phyloP scores from a whole-genome alignment of 2,329 filamentous ascomycete genomes.

The Claviceps quebecensis region DNA sequence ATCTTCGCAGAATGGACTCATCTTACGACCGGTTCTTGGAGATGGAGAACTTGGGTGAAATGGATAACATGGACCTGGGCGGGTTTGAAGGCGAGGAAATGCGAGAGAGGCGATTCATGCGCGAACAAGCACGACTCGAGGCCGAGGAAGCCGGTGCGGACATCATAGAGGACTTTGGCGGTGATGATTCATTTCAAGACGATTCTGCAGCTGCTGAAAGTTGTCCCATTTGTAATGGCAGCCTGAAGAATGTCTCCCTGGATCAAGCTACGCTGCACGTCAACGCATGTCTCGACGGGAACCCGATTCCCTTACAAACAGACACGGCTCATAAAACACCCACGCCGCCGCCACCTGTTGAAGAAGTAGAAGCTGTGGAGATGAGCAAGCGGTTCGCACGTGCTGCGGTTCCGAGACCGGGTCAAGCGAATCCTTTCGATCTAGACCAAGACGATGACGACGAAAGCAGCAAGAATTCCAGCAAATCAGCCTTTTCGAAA shows the following conservation, averaged over 20 bases:
- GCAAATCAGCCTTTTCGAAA: conserved; percentile 69
- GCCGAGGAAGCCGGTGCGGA: conserved; percentile 37
- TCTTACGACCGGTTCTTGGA: conserved; percentile 20
- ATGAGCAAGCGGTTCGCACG: conserved; percentile 48
- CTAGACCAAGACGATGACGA: conserved; percentile 24
- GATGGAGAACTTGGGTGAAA: conserved; percentile 20
- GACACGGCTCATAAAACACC: conserved; percentile 10
- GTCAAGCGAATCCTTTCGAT: conserved; percentile 66
- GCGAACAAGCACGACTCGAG: conserved; percentile 56
- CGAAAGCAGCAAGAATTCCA: conserved; percentile 16
- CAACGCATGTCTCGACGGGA: conserved; percentile 83
- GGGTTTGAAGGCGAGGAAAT: conserved; percentile 48
- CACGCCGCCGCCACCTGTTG: neutral
- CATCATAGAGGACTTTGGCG: conserved; percentile 21
- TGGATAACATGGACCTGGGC: conserved; percentile 44
- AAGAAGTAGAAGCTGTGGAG: conserved; percentile 23
- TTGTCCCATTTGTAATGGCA: conserved; percentile 68
- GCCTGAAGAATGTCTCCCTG: conserved; percentile 41
- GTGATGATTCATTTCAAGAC: conserved; percentile 19
- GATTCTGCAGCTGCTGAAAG: conserved; percentile 17
- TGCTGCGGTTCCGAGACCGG: conserved; percentile 59
- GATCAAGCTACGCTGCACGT: conserved; percentile 73
- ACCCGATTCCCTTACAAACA: conserved; percentile 45
- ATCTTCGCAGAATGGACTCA: conserved; percentile 13
- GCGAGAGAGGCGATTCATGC: conserved; percentile 56